phyloP scores from a whole-genome alignment of 768 basidiomycete species.

The Boletus subcaerulescens region DNA sequence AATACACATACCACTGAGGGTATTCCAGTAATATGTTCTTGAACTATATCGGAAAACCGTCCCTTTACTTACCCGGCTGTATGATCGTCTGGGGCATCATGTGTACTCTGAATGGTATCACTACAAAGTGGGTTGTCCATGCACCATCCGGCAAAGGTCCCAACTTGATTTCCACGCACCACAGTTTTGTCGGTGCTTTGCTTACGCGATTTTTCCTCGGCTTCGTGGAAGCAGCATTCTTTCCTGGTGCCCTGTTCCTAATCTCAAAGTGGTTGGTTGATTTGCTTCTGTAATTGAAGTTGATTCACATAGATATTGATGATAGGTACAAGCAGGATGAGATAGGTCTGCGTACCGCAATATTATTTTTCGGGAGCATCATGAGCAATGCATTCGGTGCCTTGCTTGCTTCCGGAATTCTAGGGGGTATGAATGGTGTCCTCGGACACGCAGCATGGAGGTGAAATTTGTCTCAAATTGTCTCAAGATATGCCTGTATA shows the following conservation, averaged over 20 bases:
- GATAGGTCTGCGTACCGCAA: constrained; percentile 42
- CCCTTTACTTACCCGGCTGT: constrained; percentile 59
- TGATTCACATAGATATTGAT: constrained; percentile 17
- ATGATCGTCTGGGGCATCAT: constrained; percentile 72
- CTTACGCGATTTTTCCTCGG: constrained; percentile 53
- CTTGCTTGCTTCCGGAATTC: constrained; percentile 46
- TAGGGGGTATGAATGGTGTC: constrained; percentile 45
- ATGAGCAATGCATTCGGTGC: constrained; percentile 57
- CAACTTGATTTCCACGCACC: not conserved
- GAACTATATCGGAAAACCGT: constrained; percentile 64
- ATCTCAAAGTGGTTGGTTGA: constrained; percentile 33
- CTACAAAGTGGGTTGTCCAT: constrained; percentile 26
- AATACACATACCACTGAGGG: not conserved
- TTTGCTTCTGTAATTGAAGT: constrained; percentile 30
- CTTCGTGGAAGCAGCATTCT: constrained; percentile 50
- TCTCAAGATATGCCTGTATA: not conserved
- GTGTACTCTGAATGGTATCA: constrained; percentile 44
- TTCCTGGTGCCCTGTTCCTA: constrained; percentile 42
- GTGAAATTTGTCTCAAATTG: constrained; percentile 22
- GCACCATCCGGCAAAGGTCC: not conserved
- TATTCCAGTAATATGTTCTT: constrained; percentile 65
- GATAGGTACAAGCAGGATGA: constrained; percentile 45
- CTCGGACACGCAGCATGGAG: constrained; percentile 53
- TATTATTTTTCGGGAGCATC: constrained; percentile 49
- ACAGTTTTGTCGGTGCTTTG: constrained; percentile 41